These are phyloP conservation scores for Przewalskia tangutica DNA, from an alignment of 257 asterid species.

Conservation along the genomic window DNA sequence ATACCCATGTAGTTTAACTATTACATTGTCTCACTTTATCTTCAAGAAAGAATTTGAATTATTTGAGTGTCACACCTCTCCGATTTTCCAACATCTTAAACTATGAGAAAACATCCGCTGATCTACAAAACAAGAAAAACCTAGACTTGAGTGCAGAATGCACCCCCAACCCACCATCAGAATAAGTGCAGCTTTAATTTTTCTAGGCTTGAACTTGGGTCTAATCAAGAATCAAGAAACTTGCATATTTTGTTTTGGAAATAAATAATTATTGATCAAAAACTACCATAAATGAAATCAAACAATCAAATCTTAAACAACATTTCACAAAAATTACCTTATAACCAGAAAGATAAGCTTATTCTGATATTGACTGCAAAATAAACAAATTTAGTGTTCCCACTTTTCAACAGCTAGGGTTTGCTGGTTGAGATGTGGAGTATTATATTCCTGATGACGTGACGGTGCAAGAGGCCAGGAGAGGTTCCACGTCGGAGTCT, in stretches of 20 bases:
- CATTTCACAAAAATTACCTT: neutral
- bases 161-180: neutral
- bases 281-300: neutral
- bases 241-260: neutral
- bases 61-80: no score
- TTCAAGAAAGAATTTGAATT: no score
- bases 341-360: neutral
- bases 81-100: neutral
- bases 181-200: neutral
- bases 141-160: neutral
- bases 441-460: constrained; percentile 24
- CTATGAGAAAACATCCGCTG: neutral
- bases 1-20: no score
- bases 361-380: neutral
- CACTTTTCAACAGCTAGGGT: constrained; percentile 36
- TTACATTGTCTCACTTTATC: no score
- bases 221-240: neutral
- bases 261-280: neutral
- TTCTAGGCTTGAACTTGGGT: neutral
- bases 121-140: neutral
- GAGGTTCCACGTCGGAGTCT: constrained; percentile 18
- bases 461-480: constrained; percentile 28
- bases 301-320: neutral
- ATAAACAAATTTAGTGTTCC: neutral
- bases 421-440: constrained; percentile 19